phyloP scores from a whole-genome alignment of 1,284 basidiomycete species.

The Volvariella volvacea region DNA sequence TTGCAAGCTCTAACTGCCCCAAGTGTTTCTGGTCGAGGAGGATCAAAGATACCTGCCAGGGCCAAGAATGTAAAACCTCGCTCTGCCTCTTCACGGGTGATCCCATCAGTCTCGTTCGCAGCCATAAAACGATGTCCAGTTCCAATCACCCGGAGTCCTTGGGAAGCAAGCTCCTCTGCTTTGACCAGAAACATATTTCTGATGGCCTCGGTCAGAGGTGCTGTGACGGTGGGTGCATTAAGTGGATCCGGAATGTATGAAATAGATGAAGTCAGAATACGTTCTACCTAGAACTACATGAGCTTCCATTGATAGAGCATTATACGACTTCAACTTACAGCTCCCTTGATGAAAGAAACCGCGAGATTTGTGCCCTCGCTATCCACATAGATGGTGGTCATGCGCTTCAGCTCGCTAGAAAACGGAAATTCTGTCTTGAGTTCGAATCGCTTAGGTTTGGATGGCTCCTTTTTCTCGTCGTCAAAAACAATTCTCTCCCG shows the following conservation, averaged over 20 bases:
- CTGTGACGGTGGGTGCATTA: too few species aligned
- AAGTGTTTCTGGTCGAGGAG: slow-evolving; percentile 61
- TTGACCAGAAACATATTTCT: slow-evolving; percentile 37
- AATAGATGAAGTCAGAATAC: slow-evolving; percentile 7
- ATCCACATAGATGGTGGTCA: slow-evolving; percentile 34
- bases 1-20: slow-evolving; percentile 58
- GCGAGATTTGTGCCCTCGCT: slow-evolving; percentile 9
- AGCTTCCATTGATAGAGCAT: too few species aligned
- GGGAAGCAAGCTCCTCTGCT: slow-evolving; percentile 49
- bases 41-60: slow-evolving; percentile 64
- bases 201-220: slow-evolving; percentile 26
- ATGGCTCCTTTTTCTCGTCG: slow-evolving; percentile 10
- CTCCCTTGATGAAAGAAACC: slow-evolving; percentile 50
- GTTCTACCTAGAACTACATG: slow-evolving; percentile 21
- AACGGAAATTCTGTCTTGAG: slow-evolving; percentile 43
- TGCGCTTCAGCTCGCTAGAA: slow-evolving; percentile 58
- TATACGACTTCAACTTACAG: too few species aligned
- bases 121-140: slow-evolving; percentile 21
- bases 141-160: slow-evolving; percentile 44
- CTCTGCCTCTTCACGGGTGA: slow-evolving; percentile 48
- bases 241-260: too few species aligned
- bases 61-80: slow-evolving; percentile 53
- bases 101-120: slow-evolving; percentile 10
- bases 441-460: slow-evolving; percentile 20
- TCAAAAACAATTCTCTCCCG: slow-evolving; percentile 15